phyloP scores from a whole-genome alignment of 306 rosid genomes.

The Acacia melanoxylon region DNA sequence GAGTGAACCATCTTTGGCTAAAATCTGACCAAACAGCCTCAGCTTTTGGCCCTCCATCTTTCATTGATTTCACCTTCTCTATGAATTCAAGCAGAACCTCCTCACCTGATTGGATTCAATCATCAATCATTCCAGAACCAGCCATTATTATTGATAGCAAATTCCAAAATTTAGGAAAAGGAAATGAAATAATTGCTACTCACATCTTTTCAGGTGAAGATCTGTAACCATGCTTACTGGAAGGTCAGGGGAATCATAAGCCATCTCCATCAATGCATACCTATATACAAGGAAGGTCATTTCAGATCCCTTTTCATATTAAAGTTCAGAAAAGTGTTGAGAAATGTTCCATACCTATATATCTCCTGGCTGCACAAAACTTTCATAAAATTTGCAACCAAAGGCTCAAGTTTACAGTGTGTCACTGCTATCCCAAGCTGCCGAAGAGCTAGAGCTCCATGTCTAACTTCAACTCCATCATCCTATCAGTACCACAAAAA shows the following conservation, averaged over 20 bases:
- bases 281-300: slow-evolving; percentile 34
- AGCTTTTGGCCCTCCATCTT: slow-evolving; percentile 61
- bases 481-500: slow-evolving; percentile 43
- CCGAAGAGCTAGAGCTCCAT: slow-evolving; percentile 67
- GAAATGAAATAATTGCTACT: neutral
- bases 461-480: slow-evolving; percentile 88
- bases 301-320: neutral
- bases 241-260: slow-evolving; percentile 68
- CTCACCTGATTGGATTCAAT: slow-evolving; percentile 52
- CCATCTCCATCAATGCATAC: slow-evolving; percentile 91
- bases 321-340: neutral
- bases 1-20: slow-evolving; percentile 90
- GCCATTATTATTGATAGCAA: neutral
- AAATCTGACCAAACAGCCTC: slow-evolving; percentile 83
- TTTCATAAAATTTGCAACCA: slow-evolving; percentile 76
- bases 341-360: slow-evolving; percentile 52
- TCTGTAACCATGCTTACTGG: slow-evolving; percentile 75
- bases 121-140: neutral
- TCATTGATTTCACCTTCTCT: slow-evolving; percentile 55
- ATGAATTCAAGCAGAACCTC: slow-evolving; percentile 63
- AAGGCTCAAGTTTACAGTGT: slow-evolving; percentile 71
- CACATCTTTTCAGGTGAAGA: slow-evolving; percentile 71
- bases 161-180: neutral
- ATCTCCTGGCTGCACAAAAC: slow-evolving; percentile 79
- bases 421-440: slow-evolving; percentile 70